Conservation (phyloP, 176 grass and related monocot genomes). For the Metroxylon sagu region DNA sequence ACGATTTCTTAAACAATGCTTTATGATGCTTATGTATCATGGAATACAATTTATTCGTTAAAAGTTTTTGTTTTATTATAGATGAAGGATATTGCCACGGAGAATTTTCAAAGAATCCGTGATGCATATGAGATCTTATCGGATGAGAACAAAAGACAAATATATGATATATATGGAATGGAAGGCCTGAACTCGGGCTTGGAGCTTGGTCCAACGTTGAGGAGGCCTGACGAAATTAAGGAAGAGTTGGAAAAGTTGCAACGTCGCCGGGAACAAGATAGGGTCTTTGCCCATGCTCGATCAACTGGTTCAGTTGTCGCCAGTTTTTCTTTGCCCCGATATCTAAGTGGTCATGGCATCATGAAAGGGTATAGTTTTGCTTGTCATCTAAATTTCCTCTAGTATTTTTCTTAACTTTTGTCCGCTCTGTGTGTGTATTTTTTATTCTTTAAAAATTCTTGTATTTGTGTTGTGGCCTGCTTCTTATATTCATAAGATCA, state of each 20-base stretch:
- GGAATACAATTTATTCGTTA: neutral
- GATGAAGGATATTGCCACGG: constrained; percentile 96
- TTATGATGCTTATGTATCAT: too few relatives aligned
- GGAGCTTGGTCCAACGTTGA: constrained; percentile 88
- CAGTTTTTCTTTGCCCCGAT: constrained; percentile 69
- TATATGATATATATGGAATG: constrained; percentile 99
- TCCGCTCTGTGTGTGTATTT: neutral
- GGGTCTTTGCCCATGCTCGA: constrained; percentile 42
- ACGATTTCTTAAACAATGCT: too few relatives aligned
- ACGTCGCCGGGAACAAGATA: constrained; percentile 72
- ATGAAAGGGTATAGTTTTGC: constrained; percentile 62
- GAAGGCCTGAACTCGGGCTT: constrained; percentile 87
- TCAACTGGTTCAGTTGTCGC: constrained; percentile 44
- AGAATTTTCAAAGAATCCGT: constrained; percentile 87
- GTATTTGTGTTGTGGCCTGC: too few relatives aligned
- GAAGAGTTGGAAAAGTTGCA: constrained; percentile 70
- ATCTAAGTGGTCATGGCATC: constrained; percentile 58
- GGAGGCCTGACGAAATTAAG: constrained; percentile 85
- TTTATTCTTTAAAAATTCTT: neutral
- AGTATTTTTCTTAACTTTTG: neutral
- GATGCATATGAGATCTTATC: constrained; percentile 85
- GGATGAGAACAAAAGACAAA: constrained; percentile 81
- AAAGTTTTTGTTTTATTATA: constrained; percentile 19
- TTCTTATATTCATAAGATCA: too few relatives aligned
- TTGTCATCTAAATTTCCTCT: neutral